Conservation (phyloP, 2,329 filamentous ascomycete genomes). For the Fusarium pseudonygamai region DNA sequence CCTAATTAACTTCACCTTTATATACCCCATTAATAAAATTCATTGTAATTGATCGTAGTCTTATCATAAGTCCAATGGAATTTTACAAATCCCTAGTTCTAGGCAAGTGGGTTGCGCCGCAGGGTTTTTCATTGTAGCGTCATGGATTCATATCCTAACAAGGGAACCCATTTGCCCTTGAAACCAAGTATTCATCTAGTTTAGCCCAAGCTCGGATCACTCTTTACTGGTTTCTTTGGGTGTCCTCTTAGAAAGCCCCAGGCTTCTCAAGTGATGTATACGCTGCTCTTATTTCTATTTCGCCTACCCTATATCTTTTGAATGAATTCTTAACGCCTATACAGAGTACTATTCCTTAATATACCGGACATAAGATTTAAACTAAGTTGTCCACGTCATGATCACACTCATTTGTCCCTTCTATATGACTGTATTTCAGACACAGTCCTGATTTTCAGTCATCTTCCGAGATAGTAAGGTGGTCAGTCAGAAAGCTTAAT, state of each 20-base stretch:
- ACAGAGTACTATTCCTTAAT: background rate
- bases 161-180: background rate
- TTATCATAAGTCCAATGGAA: background rate
- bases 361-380: background rate
- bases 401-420: background rate
- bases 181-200: background rate
- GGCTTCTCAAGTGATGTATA: background rate
- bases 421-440: background rate
- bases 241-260: background rate
- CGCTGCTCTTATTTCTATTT: background rate
- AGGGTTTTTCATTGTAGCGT: background rate
- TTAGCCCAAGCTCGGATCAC: background rate
- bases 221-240: background rate
- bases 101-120: too few relatives aligned
- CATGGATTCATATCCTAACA: background rate
- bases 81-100: background rate
- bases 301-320: background rate
- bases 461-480: too few relatives aligned
- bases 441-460: background rate
- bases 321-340: background rate
- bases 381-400: background rate
- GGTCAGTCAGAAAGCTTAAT: background rate
- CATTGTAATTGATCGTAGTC: background rate
- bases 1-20: background rate
- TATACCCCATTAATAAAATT: background rate